Percentiles rank a stretch among this genome's conserved stretches.
Conservation (phyloP, 495 filamentous ascomycete genomes). For the Aspergillus biplanus region DNA sequence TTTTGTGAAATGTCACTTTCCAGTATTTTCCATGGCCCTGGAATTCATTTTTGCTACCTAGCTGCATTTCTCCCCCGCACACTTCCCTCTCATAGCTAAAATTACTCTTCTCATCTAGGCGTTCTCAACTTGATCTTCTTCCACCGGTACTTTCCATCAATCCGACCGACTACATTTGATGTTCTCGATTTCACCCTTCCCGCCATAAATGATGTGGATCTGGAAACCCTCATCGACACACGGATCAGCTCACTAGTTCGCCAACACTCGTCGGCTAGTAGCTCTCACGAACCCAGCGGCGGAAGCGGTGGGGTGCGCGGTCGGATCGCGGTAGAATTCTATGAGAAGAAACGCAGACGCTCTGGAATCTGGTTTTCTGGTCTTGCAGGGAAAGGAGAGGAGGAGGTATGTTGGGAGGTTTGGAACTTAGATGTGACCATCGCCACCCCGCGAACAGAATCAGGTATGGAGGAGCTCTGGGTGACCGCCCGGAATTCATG, state of each 20-base stretch:
- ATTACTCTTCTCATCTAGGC: conserved; percentile 50
- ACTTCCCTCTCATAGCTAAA: not conserved
- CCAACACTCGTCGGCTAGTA: conserved; percentile 50
- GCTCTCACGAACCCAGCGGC: conserved; percentile 50
- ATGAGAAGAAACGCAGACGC: conserved; percentile 87
- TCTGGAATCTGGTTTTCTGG: conserved; percentile 68
- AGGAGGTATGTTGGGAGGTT: conserved; percentile 95
- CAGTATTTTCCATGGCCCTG: not conserved
- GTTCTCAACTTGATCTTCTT: conserved; percentile 99
- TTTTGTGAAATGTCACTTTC: not conserved
- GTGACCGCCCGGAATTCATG: not conserved
- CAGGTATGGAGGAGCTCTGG: conserved; percentile 56
- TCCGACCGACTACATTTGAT: conserved; percentile 83
- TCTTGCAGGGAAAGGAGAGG: conserved; percentile 66
- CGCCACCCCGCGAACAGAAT: conserved; percentile 84
- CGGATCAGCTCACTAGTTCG: conserved; percentile 76
- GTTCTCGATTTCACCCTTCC: conserved; percentile 91
- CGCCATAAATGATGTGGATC: conserved; percentile 81
- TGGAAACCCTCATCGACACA: conserved; percentile 91
- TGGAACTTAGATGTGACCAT: conserved; percentile 94
- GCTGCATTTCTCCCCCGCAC: not conserved
- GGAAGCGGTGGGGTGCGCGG: conserved; percentile 60
- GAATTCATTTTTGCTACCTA: not conserved
- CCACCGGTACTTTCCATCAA: conserved; percentile 91
- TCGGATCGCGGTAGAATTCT: conserved; percentile 87